A percentile compares a stretch with the other conserved stretches of the same genome.
phyloP scores from a whole-genome alignment of 2,329 filamentous ascomycete genomes.

The Fusarium stilboides region DNA sequence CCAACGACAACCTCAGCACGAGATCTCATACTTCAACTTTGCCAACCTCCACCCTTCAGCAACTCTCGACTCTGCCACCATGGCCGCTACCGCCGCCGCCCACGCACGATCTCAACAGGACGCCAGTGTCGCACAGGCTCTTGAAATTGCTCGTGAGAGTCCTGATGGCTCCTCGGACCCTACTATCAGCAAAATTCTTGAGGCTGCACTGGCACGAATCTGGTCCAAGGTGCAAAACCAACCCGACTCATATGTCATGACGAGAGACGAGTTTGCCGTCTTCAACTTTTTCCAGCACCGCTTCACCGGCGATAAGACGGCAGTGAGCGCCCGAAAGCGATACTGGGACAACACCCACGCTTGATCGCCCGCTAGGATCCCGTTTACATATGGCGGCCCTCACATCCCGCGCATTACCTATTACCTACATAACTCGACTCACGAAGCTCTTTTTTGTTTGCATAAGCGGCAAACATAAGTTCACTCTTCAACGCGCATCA shows the following conservation, averaged over 20 bases:
- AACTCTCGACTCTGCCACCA: constrained; percentile 27
- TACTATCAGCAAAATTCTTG: constrained; percentile 74
- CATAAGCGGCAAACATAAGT: constrained; percentile 2
- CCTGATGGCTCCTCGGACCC: constrained; percentile 76
- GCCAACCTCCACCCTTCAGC: constrained; percentile 36
- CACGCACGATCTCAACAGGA: constrained; percentile 49
- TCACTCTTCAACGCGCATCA: constrained; percentile 3
- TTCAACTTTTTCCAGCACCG: constrained; percentile 87
- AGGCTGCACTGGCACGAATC: constrained; percentile 73
- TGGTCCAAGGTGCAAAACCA: constrained; percentile 77
- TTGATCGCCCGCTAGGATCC: constrained; percentile 45
- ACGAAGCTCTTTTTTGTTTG: constrained; percentile 1
- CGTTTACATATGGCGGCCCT: constrained; percentile 19
- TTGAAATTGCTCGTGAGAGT: constrained; percentile 83
- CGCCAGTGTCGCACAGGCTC: constrained; percentile 73
- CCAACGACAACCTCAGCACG: constrained; percentile 44
- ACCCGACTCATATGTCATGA: constrained; percentile 81
- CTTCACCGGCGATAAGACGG: constrained; percentile 69
- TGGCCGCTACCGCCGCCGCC: constrained; percentile 34
- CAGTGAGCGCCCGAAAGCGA: constrained; percentile 63
- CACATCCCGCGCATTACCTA: constrained; percentile 13
- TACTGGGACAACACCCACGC: constrained; percentile 67
- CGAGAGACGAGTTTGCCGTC: constrained; percentile 83
- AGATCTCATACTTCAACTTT: constrained; percentile 42
- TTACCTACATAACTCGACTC: constrained; percentile 1